These are phyloP conservation scores for Pseudogymnoascus sp. DNA, from an alignment of 2,329 filamentous ascomycete species.

Conservation along the genomic window DNA sequence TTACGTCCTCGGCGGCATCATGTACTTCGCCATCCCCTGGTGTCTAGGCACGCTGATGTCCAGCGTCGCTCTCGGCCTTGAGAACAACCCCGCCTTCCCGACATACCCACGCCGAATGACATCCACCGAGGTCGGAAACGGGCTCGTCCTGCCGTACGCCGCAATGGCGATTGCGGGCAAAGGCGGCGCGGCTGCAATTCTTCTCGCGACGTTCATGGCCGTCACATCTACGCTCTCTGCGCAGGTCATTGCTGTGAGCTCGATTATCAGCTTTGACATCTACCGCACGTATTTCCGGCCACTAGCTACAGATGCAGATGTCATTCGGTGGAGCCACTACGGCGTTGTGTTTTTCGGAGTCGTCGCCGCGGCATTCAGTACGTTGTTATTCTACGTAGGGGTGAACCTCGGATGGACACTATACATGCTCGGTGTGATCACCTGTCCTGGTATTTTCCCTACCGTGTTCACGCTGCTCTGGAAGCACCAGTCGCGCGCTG, in stretches of 20 bases:
- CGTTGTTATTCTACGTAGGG: constrained; percentile 44
- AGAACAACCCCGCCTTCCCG: constrained; percentile 41
- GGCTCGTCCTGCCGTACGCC: constrained; percentile 59
- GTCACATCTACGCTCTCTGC: constrained; percentile 76
- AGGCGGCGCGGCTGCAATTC: constrained; percentile 56
- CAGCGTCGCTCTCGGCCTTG: constrained; percentile 39
- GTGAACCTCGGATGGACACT: constrained; percentile 46
- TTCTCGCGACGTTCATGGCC: constrained; percentile 68
- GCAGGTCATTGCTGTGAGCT: constrained; percentile 75
- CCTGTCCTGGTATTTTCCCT: constrained; percentile 45
- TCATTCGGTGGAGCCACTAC: constrained; percentile 44
- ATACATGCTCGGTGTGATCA: constrained; percentile 45
- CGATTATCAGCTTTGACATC: constrained; percentile 76
- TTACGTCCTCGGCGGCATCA: constrained; percentile 43
- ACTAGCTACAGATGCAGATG: constrained; percentile 44
- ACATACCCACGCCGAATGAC: constrained; percentile 59
- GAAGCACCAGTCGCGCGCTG: constrained; percentile 39
- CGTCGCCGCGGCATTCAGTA: constrained; percentile 43
- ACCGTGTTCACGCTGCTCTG: constrained; percentile 46
- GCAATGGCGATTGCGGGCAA: constrained; percentile 61
- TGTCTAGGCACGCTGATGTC: constrained; percentile 43
- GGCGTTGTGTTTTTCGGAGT: constrained; percentile 44
- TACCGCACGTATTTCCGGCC: constrained; percentile 81
- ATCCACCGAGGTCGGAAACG: constrained; percentile 61
- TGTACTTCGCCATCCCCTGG: constrained; percentile 48